Base-by-base conservation (phyloP, 2,329 filamentous ascomycete species). In the Xylaria hypoxylon region DNA sequence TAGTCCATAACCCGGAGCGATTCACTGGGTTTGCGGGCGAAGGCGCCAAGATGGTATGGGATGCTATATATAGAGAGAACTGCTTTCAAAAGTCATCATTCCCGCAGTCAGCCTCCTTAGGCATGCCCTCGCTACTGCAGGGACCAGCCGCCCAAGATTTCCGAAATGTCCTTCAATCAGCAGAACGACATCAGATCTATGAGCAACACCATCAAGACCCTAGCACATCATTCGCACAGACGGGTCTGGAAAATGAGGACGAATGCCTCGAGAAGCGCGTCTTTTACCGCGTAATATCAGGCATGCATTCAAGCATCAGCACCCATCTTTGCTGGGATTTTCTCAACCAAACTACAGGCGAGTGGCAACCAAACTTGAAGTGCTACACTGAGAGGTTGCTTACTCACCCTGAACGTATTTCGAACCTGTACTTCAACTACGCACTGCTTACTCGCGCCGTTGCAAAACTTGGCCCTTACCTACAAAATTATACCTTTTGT, bases 401-500 rank as follows among this genome's bases (percentile, higher is more conserved):
- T 79, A 84, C 86, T 24, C 89, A 92, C 77, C 93, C 95, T 0
- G 96, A 99, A 72, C 92, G 95, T 67, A 92, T 99, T 76, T 96
- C 94, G 72, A 99, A 99, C 79, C 86, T 99, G 56, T 99, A 99
- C 83, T 99, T 99, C 84, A 98, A 99, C 86, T 99, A 97, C 77
- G 96, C 96, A 0, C 86, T 99, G n/a, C 86, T 99, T 45, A 91
- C 95, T 28, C 92, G 96, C 56, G 96, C 96, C 13, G 87, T 98
- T 45, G 92, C 93, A 59, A 99, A 99, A 81, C 87, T 98, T 8
- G 92, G 91, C 13, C 92, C 92, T 26, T 90, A 94, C 72, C 85
- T 98, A 10, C 84, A 90, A 70, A 84, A 87, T 68, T 98, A 98
- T 81, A 96, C 92, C 0, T 99, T 97, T 79, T 99, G 96, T 80